Percentiles rank a stretch among this genome's conserved stretches.
These are phyloP conservation scores for Begonia peltatifolia DNA, from an alignment of 306 rosid species.

Conservation along the genomic window DNA sequence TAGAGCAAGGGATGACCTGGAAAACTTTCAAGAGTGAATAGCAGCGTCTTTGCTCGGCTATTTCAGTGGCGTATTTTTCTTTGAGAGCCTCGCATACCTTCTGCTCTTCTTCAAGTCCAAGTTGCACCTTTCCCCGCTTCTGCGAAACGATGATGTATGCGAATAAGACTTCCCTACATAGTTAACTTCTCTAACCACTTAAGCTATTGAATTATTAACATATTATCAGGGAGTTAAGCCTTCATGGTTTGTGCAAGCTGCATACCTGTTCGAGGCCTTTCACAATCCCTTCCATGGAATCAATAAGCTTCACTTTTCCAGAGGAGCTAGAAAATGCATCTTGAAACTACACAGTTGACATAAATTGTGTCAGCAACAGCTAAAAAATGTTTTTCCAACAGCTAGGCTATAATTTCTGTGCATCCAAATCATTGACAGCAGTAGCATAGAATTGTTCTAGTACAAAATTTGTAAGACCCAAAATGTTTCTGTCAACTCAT, in stretches of 20 bases:
- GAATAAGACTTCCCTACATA: no score
- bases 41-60: slow-evolving; percentile 53
- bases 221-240: slow-evolving; percentile 5
- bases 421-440: no score
- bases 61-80: slow-evolving; percentile 36
- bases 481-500: no score
- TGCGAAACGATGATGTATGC: slow-evolving; percentile 7
- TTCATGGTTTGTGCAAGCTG: slow-evolving; percentile 3
- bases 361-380: no score
- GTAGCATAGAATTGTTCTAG: no score
- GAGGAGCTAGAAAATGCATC: slow-evolving; percentile 59
- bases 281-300: slow-evolving; percentile 89
- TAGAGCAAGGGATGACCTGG: slow-evolving; percentile 35
- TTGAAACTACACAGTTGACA: slow-evolving; percentile 49
- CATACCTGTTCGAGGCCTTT: slow-evolving; percentile 79
- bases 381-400: no score
- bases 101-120: slow-evolving; percentile 53
- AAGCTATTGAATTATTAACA: slow-evolving; percentile 6
- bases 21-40: slow-evolving; percentile 59
- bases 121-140: slow-evolving; percentile 64
- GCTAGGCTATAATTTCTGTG: no score
- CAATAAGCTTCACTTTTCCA: slow-evolving; percentile 58
- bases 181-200: background rate
- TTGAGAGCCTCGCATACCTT: slow-evolving; percentile 38
- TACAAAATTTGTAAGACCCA: no score